phyloP scores from a whole-genome alignment of 164 flowering plant species.

The Vitis vinifera region DNA sequence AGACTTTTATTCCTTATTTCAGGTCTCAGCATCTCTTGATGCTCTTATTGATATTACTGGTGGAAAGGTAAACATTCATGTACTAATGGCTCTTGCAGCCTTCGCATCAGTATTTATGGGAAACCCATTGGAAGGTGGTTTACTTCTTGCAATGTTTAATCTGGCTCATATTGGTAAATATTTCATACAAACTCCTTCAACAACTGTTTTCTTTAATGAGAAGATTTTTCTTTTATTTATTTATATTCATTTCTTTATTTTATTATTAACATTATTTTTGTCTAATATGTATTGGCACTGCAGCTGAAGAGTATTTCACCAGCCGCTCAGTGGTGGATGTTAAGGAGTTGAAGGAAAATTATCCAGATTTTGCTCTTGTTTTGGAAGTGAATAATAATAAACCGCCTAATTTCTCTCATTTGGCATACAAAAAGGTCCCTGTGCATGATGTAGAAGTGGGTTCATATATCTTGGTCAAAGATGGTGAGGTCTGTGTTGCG shows the following conservation, averaged over 20 bases:
- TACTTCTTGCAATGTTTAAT: constrained; percentile 98
- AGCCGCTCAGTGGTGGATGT: constrained; percentile 91
- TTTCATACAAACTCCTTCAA: constrained; percentile 3
- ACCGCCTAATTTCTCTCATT: constrained; percentile 54
- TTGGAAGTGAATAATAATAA: constrained; percentile 51
- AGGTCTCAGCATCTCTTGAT: constrained; percentile 92
- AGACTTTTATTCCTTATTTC: constrained; percentile 5
- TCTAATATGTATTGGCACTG: constrained; percentile 13
- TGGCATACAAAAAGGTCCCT: constrained; percentile 67
- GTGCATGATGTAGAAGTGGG: constrained; percentile 81
- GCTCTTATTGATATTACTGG: constrained; percentile 80
- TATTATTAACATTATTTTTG: too few relatives aligned
- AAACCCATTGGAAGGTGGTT: constrained; percentile 88
- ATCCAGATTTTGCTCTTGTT: constrained; percentile 91
- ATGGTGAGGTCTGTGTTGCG: constrained; percentile 89
- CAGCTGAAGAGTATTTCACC: constrained; percentile 98
- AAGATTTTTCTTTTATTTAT: neutral
- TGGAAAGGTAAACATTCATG: constrained; percentile 94
- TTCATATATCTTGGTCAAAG: constrained; percentile 84
- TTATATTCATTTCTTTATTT: neutral
- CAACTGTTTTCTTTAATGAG: neutral
- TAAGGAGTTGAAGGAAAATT: constrained; percentile 83
- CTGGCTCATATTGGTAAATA: constrained; percentile 86
- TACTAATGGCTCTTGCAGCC: constrained; percentile 95
- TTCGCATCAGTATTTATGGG: constrained; percentile 98